Conservation (phyloP, 2,329 filamentous ascomycete species). For the Trichoderma atroviride region DNA sequence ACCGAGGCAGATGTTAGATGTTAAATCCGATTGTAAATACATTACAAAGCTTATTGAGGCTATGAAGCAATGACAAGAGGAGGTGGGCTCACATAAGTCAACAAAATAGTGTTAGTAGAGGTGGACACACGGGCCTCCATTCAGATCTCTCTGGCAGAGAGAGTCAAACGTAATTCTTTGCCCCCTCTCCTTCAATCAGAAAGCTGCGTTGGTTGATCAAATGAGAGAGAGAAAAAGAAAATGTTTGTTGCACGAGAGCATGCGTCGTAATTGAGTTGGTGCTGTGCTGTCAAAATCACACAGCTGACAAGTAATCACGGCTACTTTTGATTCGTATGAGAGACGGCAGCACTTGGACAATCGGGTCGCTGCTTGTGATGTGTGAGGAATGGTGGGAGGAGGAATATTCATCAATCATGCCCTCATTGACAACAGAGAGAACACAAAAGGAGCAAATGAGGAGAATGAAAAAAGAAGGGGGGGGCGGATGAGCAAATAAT, state of each 20-base stretch:
- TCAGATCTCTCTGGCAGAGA: not conserved
- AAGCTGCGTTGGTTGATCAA: slow-evolving; percentile 4
- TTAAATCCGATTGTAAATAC: not conserved
- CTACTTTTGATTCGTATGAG: not conserved
- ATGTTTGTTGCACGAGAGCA: slow-evolving; percentile 15
- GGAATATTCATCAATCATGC: not conserved
- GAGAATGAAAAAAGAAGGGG: not conserved
- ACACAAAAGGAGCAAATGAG: not conserved
- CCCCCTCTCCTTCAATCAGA: not conserved
- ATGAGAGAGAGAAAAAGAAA: not conserved
- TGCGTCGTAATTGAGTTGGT: slow-evolving; percentile 18
- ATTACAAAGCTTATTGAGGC: not conserved
- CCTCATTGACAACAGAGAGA: not conserved
- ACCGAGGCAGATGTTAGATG: not conserved
- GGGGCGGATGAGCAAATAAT: not conserved
- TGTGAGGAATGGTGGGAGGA: not conserved
- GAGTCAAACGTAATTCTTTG: not conserved
- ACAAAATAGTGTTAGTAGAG: slow-evolving; percentile 8
- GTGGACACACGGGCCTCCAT: slow-evolving; percentile 18
- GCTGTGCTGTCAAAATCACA: slow-evolving; percentile 1
- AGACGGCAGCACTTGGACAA: not conserved
- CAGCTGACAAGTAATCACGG: slow-evolving; percentile 5
- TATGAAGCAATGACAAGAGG: not conserved
- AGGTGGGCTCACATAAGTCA: slow-evolving; percentile 2
- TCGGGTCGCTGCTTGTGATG: slow-evolving; percentile 4